A percentile compares a stretch with the other conserved stretches of the same genome.
phyloP scores from a whole-genome alignment of 306 rosid species.

The Purshia tridentata region DNA sequence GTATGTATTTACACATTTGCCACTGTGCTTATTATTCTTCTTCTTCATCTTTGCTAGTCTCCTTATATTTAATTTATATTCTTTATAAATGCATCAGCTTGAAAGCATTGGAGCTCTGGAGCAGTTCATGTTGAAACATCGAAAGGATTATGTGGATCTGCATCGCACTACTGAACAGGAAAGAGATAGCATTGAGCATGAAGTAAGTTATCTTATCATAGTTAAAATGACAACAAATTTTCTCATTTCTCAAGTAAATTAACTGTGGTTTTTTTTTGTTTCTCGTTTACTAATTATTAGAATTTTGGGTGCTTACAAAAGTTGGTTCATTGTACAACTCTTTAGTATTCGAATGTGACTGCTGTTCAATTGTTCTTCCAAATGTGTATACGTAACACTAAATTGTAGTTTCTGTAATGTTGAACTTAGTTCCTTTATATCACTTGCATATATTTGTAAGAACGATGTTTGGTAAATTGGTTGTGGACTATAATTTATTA shows the following conservation, averaged over 20 bases:
- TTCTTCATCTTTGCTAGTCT: background rate
- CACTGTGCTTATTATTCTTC: background rate
- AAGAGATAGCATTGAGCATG: constrained; percentile 95
- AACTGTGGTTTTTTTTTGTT: too few species aligned
- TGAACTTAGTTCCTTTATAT: background rate
- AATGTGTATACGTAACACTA: background rate
- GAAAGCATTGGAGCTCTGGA: constrained; percentile 83
- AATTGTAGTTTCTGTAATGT: background rate
- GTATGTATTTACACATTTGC: constrained; percentile 31
- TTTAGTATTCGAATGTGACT: background rate
- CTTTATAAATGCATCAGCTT: constrained; percentile 37
- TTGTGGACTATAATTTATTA: background rate
- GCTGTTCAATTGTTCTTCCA: background rate
- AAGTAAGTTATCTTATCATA: constrained; percentile 54
- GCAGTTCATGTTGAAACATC: constrained; percentile 74
- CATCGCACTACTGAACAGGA: constrained; percentile 92
- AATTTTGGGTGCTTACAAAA: too few species aligned
- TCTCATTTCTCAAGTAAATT: too few species aligned
- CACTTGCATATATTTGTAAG: background rate
- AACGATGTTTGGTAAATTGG: background rate
- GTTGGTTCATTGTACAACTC: background rate
- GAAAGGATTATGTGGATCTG: constrained; percentile 87
- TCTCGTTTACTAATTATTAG: background rate
- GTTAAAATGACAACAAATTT: background rate
- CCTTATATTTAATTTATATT: background rate